Conservation (phyloP, 2,329 filamentous ascomycete genomes). For the Ophiobolus disseminans region DNA sequence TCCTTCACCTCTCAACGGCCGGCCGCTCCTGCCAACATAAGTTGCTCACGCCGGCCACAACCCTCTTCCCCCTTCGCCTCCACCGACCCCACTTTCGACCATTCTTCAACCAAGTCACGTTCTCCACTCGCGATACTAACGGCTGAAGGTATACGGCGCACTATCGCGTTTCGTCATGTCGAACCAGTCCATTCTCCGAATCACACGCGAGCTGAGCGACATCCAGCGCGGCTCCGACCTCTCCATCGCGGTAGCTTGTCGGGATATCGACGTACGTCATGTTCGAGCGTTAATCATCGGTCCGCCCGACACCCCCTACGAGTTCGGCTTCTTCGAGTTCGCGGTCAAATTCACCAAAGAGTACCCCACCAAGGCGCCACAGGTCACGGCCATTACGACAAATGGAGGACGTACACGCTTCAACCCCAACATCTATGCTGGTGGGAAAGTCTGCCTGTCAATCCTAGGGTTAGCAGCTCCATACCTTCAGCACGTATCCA, state of each 20-base stretch:
- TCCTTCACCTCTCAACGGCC: constrained; percentile 8
- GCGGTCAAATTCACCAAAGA: constrained; percentile 79
- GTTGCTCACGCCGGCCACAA: neutral
- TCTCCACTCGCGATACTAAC: neutral
- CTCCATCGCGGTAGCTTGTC: constrained; percentile 85
- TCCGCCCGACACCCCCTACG: constrained; percentile 92
- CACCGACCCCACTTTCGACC: neutral
- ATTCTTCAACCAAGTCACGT: neutral
- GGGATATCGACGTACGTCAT: constrained; percentile 86
- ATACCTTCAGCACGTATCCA: neutral
- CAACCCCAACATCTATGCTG: constrained; percentile 95
- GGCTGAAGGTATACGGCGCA: constrained; percentile 4
- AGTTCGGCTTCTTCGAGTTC: constrained; percentile 98
- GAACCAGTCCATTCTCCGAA: constrained; percentile 86
- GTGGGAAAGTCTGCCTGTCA: constrained; percentile 91
- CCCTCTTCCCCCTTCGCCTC: neutral
- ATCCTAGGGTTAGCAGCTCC: constrained; percentile 74
- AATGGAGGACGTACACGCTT: constrained; percentile 89
- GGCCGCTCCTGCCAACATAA: constrained; percentile 12
- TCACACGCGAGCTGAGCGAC: constrained; percentile 85
- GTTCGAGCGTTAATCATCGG: constrained; percentile 89
- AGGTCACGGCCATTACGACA: constrained; percentile 76
- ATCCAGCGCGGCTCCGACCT: constrained; percentile 84
- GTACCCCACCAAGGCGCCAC: constrained; percentile 74
- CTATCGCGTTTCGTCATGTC: constrained; percentile 65